Evolutionary conservation across 1,284 basidiomycete genomes (phyloP).

Genomic region (Boletus sp.): DNA sequence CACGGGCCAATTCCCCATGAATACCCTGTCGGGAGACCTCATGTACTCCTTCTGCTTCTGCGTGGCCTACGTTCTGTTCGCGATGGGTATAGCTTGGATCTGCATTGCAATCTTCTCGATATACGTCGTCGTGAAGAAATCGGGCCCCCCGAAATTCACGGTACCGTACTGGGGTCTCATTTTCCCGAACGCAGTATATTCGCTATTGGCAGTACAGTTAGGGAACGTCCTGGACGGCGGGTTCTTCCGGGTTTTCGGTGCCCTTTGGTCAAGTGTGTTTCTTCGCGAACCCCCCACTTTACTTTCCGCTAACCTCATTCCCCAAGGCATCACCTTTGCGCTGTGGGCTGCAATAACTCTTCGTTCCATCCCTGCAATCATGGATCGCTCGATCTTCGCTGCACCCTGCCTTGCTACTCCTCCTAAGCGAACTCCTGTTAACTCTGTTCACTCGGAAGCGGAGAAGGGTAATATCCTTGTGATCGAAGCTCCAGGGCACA

Average conservation of each 20-base stretch:
- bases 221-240: constrained; percentile 43
- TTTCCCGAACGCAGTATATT: constrained; percentile 50
- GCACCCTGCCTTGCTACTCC: constrained; percentile 36
- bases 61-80: constrained; percentile 42
- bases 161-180: constrained; percentile 48
- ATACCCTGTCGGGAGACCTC: constrained; percentile 34
- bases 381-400: constrained; percentile 44
- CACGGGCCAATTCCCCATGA: constrained; percentile 31
- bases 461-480: constrained; percentile 9
- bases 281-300: not conserved
- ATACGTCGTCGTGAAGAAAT: constrained; percentile 26
- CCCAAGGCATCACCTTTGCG: constrained; percentile 38
- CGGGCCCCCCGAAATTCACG: constrained; percentile 35
- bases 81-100: constrained; percentile 46
- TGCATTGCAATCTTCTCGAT: constrained; percentile 37
- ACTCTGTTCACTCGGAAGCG: constrained; percentile 4
- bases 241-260: constrained; percentile 42
- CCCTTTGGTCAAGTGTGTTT: constrained; percentile 35
- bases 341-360: constrained; percentile 44
- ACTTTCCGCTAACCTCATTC: constrained; percentile 4
- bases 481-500: not conserved
- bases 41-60: constrained; percentile 40
- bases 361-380: constrained; percentile 38
- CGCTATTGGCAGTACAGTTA: constrained; percentile 44
- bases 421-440: not conserved